Evolutionary conservation across 148 eudicot species (phyloP).

Genomic region (Agrostemma githago): DNA sequence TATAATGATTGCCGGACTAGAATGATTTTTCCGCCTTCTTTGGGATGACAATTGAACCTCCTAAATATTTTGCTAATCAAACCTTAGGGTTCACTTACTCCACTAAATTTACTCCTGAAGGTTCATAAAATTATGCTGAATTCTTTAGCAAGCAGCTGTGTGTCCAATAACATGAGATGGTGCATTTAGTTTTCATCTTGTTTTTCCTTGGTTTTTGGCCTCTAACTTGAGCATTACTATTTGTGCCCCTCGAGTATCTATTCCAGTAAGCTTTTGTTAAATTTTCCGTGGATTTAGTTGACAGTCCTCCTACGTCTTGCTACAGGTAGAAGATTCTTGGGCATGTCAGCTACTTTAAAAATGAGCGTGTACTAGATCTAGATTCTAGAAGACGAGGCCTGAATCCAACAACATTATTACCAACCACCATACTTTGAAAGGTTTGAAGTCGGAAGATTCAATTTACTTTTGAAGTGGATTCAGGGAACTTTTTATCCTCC

Average conservation of each 20-base stretch:
- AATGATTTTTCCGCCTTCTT: no score
- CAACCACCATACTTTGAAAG: not conserved
- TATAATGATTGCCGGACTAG: no score
- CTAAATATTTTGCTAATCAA: no score
- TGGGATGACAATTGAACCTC: no score
- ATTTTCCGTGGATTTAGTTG: not conserved
- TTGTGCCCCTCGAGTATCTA: not conserved
- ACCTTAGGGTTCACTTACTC: not conserved
- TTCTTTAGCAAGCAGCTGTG: no score
- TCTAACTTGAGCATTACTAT: not conserved
- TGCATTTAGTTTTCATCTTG: no score
- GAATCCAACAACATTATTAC: not conserved
- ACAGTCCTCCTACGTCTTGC: not conserved
- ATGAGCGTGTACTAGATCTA: not conserved
- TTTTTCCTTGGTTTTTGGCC: not conserved
- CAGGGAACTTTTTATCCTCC: not conserved
- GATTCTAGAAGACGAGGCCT: not conserved
- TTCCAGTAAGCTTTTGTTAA: not conserved
- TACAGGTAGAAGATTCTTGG: not conserved
- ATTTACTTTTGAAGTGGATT: constrained; percentile 1
- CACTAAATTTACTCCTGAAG: not conserved
- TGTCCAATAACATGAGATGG: no score
- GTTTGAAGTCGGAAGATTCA: constrained; percentile 6
- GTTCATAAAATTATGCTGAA: not conserved
- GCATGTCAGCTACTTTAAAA: not conserved